Evolutionary conservation across 192 early-diverging fungal species (phyloP).

Genomic region (Coemansia sp.): DNA sequence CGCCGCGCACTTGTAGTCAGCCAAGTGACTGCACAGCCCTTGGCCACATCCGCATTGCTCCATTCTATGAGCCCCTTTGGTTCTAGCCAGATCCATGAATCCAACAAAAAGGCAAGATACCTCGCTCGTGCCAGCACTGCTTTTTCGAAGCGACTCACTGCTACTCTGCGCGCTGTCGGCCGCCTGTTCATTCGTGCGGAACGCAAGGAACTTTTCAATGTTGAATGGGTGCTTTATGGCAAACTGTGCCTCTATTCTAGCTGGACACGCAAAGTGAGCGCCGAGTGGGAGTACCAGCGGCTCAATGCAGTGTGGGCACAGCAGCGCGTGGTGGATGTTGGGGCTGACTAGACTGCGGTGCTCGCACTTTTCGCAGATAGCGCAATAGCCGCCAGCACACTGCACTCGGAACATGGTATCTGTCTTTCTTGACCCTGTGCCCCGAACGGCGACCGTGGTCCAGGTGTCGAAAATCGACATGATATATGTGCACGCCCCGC

Average conservation of each 20-base stretch:
- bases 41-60: constrained; percentile 4
- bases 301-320: constrained; percentile 35
- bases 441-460: constrained; percentile 10
- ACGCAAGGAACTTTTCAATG: constrained; percentile 36
- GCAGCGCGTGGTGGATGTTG: constrained; percentile 22
- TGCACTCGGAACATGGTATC: constrained; percentile 14
- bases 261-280: constrained; percentile 45
- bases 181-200: background rate
- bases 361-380: constrained; percentile 27
- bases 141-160: background rate
- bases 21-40: background rate
- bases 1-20: background rate
- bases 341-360: constrained; percentile 39
- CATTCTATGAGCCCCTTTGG: background rate
- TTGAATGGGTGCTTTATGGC: constrained; percentile 34
- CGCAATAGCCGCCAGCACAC: constrained; percentile 30
- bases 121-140: background rate
- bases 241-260: constrained; percentile 29
- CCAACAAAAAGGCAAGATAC: constrained; percentile 20
- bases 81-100: constrained; percentile 21
- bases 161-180: constrained; percentile 1
- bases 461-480: constrained; percentile 13
- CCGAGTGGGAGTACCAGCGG: constrained; percentile 32
- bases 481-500: background rate
- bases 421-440: constrained; percentile 4